A percentile compares a stretch with the other conserved stretches of the same genome.
Conservation (phyloP, 148 eudicot species). For the Vaccinium macrocarpon region DNA sequence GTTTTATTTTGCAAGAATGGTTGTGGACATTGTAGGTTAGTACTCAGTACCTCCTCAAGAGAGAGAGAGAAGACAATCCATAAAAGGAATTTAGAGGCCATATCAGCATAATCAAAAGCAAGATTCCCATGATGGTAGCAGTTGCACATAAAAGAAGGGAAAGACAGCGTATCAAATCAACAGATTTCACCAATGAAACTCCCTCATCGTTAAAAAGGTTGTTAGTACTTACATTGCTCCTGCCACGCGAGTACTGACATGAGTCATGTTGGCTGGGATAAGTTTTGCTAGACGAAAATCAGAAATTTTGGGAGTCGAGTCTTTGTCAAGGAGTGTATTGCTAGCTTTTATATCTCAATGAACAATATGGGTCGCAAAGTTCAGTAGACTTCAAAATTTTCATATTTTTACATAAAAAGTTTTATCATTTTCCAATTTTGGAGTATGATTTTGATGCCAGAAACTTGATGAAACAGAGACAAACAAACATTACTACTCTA, state of each 20-base stretch:
- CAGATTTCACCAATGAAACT: background rate
- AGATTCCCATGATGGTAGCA: background rate
- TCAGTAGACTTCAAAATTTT: background rate
- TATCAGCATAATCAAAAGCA: constrained; percentile 1
- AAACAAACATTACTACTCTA: background rate
- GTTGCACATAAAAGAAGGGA: background rate
- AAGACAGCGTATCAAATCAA: background rate
- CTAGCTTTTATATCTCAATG: constrained; percentile 94
- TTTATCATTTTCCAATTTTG: background rate
- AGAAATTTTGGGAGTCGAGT: constrained; percentile 66
- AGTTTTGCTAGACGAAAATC: constrained; percentile 96
- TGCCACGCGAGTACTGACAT: constrained; percentile 83
- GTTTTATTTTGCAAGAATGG: background rate
- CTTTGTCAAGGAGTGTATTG: constrained; percentile 81
- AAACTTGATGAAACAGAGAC: background rate
- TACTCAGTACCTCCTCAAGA: background rate
- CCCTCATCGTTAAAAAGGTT: background rate
- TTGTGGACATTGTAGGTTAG: background rate
- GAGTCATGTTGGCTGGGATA: constrained; percentile 61
- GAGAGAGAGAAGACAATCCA: background rate
- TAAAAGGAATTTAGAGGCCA: background rate
- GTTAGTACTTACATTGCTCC: constrained; percentile 73
- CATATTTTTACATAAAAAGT: background rate
- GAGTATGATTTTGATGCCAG: background rate
- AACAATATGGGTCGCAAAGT: constrained; percentile 55